Base-by-base conservation (phyloP, 352 stramenopile genomes). In the Phytophthora sojae region DNA sequence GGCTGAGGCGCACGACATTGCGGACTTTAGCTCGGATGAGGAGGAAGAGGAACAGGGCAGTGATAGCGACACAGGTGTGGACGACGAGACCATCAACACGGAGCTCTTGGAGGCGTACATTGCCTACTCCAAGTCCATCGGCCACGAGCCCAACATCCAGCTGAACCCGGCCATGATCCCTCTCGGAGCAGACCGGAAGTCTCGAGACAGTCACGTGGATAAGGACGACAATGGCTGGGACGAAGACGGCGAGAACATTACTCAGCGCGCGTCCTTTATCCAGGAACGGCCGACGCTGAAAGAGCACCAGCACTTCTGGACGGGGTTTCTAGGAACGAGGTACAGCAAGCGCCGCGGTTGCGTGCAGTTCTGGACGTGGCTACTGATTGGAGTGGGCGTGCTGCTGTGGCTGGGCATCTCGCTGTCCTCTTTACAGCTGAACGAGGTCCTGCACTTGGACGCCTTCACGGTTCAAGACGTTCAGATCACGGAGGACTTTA, bases 21-120 rank as follows among this genome's bases (percentile, higher is more conserved):
- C 81, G 63, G 93, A 89, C 71, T 89, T 49, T 65, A 96, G 25
- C 86, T 96, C 77, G 87, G 96, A 83, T 81, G 97, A 69, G 19
- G 35, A 42, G 35, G 59, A 73, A 19, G 61, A 75, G 3, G 58
- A 79, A 57, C 53, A 85, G 67, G 57, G 63, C 84, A 62, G 79
- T 81, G 49, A 90, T 65, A 37, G 14, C 15, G 52, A 61, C 15
- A 23, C 69, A 7, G 68, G 98, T 32, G 76, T 89, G 32, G 55
- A 98, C 1, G 92, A 98, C 67, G 88, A 79, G 49, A 97, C 89
- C 75, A 89, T 93, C 26, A 98, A 98, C 73, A 92, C 80, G 1
- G 92, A 98, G 77, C 85, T 99, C 9, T 73, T 99, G 52, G 96
- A 99, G 73, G 96, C 96, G 25, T 97, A 97, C 72, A 77, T 99